Base-by-base conservation (phyloP, 257 asterid species). In the Salvia miltiorrhiza region DNA sequence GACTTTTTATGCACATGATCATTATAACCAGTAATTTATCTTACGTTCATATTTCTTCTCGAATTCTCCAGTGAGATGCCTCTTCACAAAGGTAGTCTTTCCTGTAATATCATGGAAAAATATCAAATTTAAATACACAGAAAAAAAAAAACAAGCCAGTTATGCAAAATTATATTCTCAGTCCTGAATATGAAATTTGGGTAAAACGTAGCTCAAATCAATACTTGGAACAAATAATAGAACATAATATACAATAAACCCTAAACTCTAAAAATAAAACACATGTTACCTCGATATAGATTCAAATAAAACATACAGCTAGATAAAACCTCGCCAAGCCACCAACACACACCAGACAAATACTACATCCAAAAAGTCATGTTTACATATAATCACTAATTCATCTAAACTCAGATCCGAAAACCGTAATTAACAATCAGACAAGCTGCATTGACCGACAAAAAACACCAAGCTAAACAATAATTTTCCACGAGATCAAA, bases 31-130 rank as follows among this genome's bases (percentile, higher is more conserved):
- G 7, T 0, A 26, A 28, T 20, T 0, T 70, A 41, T 58, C 96
- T 78, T 74, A 88, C 96, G 93, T 59, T 89, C 96, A 54, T 89
- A 89, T 83, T 87, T 89, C 86, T 89, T 89, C 86, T 89, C 96
- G 11, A 87, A 89, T 89, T 89, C 96, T 56, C 96, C 96, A 4
- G 96, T 90, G 11, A 90, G 82, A 81, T 90, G 96, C 82, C 96
- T 87, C 75, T 90, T 90, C 77, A 90, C 96, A 67, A 90, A 90
- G 4, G 96, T 87, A 2, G 95, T 90, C 56, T 90, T 90, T 4
- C 96, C 96, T 89, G 89, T 3, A 78, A 35, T 11, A 74, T 11
- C 13, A 56, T 0, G 53, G 30, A 26, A 23, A 58, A 21, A 17
- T 0, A 8, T 24, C 26, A 20, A 63, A 23, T 50, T 24, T 53